Conservation (phyloP, 179 eudicot genomes). For the Silene vulgaris region DNA sequence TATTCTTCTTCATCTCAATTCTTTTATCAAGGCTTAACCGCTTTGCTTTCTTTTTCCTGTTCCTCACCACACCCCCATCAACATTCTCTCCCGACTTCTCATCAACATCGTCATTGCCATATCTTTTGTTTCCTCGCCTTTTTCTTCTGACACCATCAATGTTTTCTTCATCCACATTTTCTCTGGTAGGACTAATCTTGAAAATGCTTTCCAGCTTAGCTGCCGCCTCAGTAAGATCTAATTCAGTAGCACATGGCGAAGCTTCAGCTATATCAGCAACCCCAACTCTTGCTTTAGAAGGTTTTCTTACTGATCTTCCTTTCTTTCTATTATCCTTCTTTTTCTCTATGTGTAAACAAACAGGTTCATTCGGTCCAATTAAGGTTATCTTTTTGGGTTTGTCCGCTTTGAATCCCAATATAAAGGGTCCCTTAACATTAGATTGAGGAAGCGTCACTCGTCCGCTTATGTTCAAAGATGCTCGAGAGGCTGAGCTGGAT, state of each 20-base stretch:
- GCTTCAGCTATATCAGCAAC: constrained; percentile 43
- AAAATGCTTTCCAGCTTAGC: constrained; percentile 75
- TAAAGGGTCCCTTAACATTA: constrained; percentile 38
- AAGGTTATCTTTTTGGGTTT: constrained; percentile 46
- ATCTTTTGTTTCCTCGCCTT: constrained; percentile 36
- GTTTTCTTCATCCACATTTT: constrained; percentile 34
- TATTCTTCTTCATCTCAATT: constrained; percentile 53
- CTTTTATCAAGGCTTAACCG: constrained; percentile 71
- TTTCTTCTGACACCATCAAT: constrained; percentile 29
- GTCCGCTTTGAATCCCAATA: constrained; percentile 58
- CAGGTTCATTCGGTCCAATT: constrained; percentile 44
- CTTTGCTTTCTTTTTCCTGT: constrained; percentile 36
- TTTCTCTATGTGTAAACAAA: constrained; percentile 39
- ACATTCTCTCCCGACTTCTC: constrained; percentile 28
- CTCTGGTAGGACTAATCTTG: constrained; percentile 53
- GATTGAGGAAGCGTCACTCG: constrained; percentile 38
- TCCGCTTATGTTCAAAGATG: constrained; percentile 59
- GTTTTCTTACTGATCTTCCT: constrained; percentile 38
- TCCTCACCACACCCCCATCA: constrained; percentile 46
- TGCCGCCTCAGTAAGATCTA: constrained; percentile 85
- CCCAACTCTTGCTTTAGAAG: constrained; percentile 41
- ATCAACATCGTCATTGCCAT: constrained; percentile 24
- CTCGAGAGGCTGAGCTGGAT: constrained; percentile 72
- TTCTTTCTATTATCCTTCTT: constrained; percentile 55
- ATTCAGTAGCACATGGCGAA: constrained; percentile 37